phyloP scores from a whole-genome alignment of 495 filamentous ascomycete species.

The Xylaria acuta region DNA sequence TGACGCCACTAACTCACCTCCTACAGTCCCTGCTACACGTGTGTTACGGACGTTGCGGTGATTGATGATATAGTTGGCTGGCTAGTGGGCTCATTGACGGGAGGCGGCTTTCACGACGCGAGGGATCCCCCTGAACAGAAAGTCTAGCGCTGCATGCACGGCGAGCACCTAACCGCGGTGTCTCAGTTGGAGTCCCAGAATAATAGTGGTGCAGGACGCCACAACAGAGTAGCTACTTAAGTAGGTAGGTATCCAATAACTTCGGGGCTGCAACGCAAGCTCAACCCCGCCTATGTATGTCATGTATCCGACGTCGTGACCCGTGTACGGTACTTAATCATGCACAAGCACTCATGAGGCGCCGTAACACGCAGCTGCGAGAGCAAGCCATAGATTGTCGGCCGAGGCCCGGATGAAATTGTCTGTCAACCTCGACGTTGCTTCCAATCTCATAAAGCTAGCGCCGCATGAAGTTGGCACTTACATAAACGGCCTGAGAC shows the following conservation, averaged over 20 bases:
- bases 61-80: too few species aligned
- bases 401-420: background rate
- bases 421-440: background rate
- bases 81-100: too few species aligned
- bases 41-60: too few species aligned
- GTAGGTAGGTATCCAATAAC: background rate
- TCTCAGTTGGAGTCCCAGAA: too few species aligned
- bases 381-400: background rate
- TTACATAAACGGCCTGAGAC: background rate
- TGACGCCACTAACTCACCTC: background rate
- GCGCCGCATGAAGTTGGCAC: background rate
- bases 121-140: too few species aligned
- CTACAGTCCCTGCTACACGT: background rate
- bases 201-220: too few species aligned
- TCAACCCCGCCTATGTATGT: background rate
- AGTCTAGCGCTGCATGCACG: background rate
- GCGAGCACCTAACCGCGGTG: background rate
- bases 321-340: background rate
- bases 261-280: too few species aligned
- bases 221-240: too few species aligned
- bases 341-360: background rate
- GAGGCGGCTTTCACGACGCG: too few species aligned
- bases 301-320: background rate
- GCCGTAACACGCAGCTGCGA: background rate
- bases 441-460: background rate